A percentile compares a stretch with the other conserved stretches of the same genome.
These are phyloP conservation scores for Hymenoscyphus infarciens DNA, from an alignment of 2,329 filamentous ascomycete species.

Conservation along the genomic window DNA sequence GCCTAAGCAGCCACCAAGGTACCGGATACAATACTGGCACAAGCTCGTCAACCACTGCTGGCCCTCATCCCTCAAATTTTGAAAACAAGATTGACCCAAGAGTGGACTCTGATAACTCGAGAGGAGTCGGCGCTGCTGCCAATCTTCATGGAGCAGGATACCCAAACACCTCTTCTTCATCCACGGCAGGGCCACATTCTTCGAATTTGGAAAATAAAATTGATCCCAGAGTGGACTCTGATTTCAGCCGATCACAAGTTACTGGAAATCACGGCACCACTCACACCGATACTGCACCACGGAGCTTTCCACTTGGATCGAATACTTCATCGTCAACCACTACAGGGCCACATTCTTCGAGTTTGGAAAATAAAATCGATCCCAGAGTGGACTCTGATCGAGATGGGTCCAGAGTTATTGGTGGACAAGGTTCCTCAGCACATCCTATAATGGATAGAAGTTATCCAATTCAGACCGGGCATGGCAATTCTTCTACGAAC, in stretches of 20 bases:
- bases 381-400: constrained; percentile 52
- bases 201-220: constrained; percentile 40
- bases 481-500: not conserved
- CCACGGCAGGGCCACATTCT: constrained; percentile 36
- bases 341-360: constrained; percentile 37
- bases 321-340: constrained; percentile 29
- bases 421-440: constrained; percentile 26
- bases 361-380: constrained; percentile 45
- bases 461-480: not conserved
- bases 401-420: constrained; percentile 47
- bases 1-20: not conserved
- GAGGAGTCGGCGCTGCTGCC: not conserved
- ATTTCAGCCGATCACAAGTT: constrained; percentile 46
- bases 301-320: not conserved
- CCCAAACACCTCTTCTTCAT: constrained; percentile 18
- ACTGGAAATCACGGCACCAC: not conserved
- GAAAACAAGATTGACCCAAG: not conserved
- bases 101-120: not conserved
- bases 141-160: constrained; percentile 5
- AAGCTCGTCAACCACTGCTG: not conserved
- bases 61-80: not conserved
- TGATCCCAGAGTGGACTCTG: constrained; percentile 49
- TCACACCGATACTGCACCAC: constrained; percentile 2
- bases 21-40: not conserved
- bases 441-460: constrained; percentile 1